Evolutionary conservation across 139 green algal genomes (phyloP).

Genomic region (Coelastrella sp.): DNA sequence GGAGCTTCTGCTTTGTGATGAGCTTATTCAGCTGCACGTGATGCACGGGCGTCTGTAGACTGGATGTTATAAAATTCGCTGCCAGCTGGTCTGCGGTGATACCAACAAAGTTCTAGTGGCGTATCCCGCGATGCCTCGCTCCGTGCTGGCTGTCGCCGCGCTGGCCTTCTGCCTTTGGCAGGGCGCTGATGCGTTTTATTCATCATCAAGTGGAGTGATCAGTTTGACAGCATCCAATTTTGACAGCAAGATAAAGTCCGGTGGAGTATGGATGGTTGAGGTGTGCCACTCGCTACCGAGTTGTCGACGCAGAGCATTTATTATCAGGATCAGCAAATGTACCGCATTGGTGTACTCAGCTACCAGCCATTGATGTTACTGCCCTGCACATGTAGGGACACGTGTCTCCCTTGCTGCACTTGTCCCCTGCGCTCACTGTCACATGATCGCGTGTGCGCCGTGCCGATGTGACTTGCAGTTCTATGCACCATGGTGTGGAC

Average conservation of each 20-base stretch:
- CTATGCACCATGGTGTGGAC: conserved; percentile 69
- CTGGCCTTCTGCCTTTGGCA: conserved; percentile 7
- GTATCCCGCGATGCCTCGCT: not conserved
- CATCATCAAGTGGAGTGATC: conserved; percentile 47
- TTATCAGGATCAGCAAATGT: too few species aligned
- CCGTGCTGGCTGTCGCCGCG: not conserved
- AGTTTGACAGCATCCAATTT: conserved; percentile 59
- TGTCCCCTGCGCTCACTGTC: not conserved
- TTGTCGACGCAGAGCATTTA: too few species aligned
- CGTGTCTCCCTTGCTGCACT: not conserved
- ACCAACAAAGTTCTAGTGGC: too few species aligned
- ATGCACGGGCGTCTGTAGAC: not conserved
- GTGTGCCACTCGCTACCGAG: too few species aligned
- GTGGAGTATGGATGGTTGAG: conserved; percentile 61
- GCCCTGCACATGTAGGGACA: not conserved
- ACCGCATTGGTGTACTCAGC: too few species aligned
- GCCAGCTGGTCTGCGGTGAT: not conserved
- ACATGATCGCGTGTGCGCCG: not conserved
- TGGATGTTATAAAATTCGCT: not conserved
- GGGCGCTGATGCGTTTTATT: conserved; percentile 48
- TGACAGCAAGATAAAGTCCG: conserved; percentile 60
- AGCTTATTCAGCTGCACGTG: not conserved
- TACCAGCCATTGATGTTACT: too few species aligned
- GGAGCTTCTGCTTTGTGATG: not conserved
- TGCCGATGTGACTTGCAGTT: conserved; percentile 61